Percentiles rank a stretch among this genome's conserved stretches.
Conservation (phyloP, 2,329 filamentous ascomycete species). For the Talaromyces islandicus region DNA sequence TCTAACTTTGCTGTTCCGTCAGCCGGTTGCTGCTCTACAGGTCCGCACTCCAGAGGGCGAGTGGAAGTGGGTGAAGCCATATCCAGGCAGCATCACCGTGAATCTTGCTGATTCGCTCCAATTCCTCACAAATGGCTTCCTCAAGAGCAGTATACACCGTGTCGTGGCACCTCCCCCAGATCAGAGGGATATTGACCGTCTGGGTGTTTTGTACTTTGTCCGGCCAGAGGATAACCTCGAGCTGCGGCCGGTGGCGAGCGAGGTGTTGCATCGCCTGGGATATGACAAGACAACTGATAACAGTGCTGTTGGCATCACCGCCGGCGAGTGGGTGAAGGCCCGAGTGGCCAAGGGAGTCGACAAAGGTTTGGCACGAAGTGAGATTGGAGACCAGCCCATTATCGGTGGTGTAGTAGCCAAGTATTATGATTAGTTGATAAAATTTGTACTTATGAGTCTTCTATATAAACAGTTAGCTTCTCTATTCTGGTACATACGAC, state of each 20-base stretch:
- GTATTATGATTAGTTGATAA: constrained; percentile 6
- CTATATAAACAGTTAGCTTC: background rate
- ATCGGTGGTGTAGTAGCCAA: constrained; percentile 15
- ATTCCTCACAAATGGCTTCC: constrained; percentile 37
- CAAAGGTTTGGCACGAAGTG: constrained; percentile 11
- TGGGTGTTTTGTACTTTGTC: constrained; percentile 40
- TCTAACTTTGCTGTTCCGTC: constrained; percentile 52
- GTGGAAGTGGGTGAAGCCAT: constrained; percentile 46
- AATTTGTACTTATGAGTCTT: background rate
- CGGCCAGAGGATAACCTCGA: constrained; percentile 31
- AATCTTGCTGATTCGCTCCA: constrained; percentile 47
- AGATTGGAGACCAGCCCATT: constrained; percentile 15
- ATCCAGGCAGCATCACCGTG: constrained; percentile 44
- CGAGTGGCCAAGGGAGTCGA: constrained; percentile 16
- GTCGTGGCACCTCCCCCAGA: constrained; percentile 42
- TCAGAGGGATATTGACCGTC: constrained; percentile 33
- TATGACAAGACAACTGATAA: constrained; percentile 6
- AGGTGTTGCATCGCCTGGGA: background rate
- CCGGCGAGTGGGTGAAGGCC: constrained; percentile 15
- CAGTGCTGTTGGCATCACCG: constrained; percentile 3
- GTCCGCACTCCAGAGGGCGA: constrained; percentile 40
- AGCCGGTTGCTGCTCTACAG: constrained; percentile 53
- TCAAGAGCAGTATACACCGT: constrained; percentile 43
- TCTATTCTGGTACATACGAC: background rate
- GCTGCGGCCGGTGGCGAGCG: constrained; percentile 18